Conservation (phyloP, 2,329 filamentous ascomycete species). For the Xylaria polymorpha region DNA sequence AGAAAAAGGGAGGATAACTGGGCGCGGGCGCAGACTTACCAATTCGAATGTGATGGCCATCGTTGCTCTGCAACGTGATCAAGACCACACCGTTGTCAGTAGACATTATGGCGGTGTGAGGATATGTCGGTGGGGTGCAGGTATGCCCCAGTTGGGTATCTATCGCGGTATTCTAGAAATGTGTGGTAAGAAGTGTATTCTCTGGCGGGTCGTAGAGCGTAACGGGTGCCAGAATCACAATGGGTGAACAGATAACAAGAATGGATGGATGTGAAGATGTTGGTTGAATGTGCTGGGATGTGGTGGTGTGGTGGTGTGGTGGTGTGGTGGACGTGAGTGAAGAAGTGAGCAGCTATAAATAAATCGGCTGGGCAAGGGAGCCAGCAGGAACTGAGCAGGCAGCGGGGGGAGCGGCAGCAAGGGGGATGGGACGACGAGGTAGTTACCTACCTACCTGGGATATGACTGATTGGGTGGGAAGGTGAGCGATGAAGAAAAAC, state of each 20-base stretch:
- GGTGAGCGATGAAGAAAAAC: background rate
- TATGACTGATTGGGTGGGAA: background rate
- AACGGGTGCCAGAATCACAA: background rate
- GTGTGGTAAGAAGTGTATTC: conserved; percentile 22
- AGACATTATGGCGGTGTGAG: conserved; percentile 34
- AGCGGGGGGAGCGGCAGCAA: background rate
- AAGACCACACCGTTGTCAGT: conserved; percentile 45
- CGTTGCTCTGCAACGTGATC: conserved; percentile 65
- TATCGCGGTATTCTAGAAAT: conserved; percentile 13
- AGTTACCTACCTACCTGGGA: background rate
- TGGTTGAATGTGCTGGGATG: conserved; percentile 3
- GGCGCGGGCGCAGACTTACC: conserved; percentile 52
- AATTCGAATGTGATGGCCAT: conserved; percentile 59
- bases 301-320: background rate
- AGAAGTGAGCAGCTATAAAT: conserved; percentile 3
- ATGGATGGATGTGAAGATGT: conserved; percentile 4
- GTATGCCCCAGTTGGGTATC: conserved; percentile 7
- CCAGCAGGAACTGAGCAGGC: background rate
- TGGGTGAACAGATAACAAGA: conserved; percentile 1
- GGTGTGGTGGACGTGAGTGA: background rate
- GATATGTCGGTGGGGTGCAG: background rate
- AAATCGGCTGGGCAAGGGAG: background rate
- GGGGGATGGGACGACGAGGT: background rate
- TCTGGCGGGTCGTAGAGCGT: background rate
- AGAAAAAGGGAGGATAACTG: background rate